These are phyloP conservation scores for Wickerhamomyces sp. DNA, from an alignment of 1,139 yeast species.

Conservation along the genomic window DNA sequence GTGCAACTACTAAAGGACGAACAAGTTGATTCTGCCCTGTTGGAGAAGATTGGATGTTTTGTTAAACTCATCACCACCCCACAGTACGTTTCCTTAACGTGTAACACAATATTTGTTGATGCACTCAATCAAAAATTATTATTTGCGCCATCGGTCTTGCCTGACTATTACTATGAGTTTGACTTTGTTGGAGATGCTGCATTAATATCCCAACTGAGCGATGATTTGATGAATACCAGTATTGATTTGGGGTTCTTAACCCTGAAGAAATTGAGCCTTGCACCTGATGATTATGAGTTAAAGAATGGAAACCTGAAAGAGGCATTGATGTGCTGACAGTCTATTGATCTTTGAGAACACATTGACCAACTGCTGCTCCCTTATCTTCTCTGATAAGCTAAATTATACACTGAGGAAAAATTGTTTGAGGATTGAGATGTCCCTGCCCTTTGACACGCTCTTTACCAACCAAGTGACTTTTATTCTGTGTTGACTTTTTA, in stretches of 20 bases:
- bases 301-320: slow-evolving; percentile 13
- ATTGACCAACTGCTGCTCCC: too few species aligned
- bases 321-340: slow-evolving; percentile 9
- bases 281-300: slow-evolving; percentile 10
- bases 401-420: too few species aligned
- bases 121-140: slow-evolving; percentile 12
- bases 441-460: too few species aligned
- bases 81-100: slow-evolving; percentile 21
- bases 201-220: slow-evolving; percentile 4
- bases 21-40: slow-evolving; percentile 1
- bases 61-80: slow-evolving; percentile 17
- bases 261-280: slow-evolving; percentile 8
- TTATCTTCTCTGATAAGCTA: too few species aligned
- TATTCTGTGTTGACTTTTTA: too few species aligned
- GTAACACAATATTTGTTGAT: slow-evolving; percentile 17
- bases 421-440: too few species aligned
- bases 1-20: slow-evolving; percentile 6
- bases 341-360: too few species aligned
- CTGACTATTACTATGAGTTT: slow-evolving; percentile 17
- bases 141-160: slow-evolving; percentile 17
- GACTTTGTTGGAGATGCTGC: slow-evolving; percentile 11
- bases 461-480: too few species aligned
- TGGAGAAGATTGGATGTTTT: slow-evolving; percentile 12
- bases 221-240: slow-evolving; percentile 8
- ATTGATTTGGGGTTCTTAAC: slow-evolving; percentile 10